Evolutionary conservation across 2,329 filamentous ascomycete genomes (phyloP).

Genomic region (Orbilia brochopaga): DNA sequence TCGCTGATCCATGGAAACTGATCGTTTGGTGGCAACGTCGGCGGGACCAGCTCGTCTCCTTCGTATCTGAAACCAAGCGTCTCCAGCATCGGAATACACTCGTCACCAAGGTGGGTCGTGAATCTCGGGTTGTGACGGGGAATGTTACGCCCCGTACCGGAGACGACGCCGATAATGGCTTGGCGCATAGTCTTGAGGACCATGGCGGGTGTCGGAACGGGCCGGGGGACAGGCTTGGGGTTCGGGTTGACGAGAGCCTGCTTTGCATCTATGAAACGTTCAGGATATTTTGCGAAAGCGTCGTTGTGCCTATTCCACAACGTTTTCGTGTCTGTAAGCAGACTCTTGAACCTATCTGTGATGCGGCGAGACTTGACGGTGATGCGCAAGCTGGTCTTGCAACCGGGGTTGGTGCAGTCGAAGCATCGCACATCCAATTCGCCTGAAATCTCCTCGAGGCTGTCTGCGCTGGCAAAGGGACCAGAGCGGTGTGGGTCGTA

Average conservation of each 20-base stretch:
- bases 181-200: constrained; percentile 37
- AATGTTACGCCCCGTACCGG: constrained; percentile 30
- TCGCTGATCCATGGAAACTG: constrained; percentile 15
- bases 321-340: constrained; percentile 64
- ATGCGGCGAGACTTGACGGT: constrained; percentile 65
- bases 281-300: constrained; percentile 20
- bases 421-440: constrained; percentile 63
- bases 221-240: constrained; percentile 15
- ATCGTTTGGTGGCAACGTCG: constrained; percentile 20
- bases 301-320: constrained; percentile 62
- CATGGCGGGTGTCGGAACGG: constrained; percentile 36
- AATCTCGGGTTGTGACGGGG: constrained; percentile 30
- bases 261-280: constrained; percentile 28
- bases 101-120: constrained; percentile 37
- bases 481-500: constrained; percentile 50
- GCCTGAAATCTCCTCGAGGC: constrained; percentile 53
- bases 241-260: constrained; percentile 2
- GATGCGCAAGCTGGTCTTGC: constrained; percentile 64
- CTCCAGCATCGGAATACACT: constrained; percentile 38
- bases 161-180: constrained; percentile 27
- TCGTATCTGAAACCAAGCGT: constrained; percentile 29
- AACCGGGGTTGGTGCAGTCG: constrained; percentile 66
- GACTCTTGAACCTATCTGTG: constrained; percentile 60
- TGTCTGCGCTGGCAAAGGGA: constrained; percentile 33
- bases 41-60: constrained; percentile 28